A percentile compares a stretch with the other conserved stretches of the same genome.
Evolutionary conservation across 2,329 filamentous ascomycete genomes (phyloP).

Genomic region (Chaetomium strumarium): DNA sequence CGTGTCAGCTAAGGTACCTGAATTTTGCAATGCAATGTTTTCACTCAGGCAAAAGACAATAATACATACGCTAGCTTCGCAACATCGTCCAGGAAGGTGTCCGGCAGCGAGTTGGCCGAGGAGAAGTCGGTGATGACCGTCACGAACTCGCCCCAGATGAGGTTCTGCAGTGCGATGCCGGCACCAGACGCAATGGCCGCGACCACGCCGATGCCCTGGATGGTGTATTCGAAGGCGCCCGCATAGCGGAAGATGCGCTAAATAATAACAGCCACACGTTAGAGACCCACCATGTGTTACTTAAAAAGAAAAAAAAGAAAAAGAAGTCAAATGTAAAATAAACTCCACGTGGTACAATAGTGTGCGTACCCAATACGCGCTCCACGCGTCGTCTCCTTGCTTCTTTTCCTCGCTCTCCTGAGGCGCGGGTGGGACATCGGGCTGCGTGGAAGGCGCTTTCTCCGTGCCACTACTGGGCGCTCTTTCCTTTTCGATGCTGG

Average conservation of each 20-base stretch:
- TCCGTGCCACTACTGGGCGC: not conserved
- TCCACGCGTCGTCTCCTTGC: slow-evolving; percentile 3
- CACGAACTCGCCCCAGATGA: slow-evolving; percentile 47
- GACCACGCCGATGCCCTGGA: slow-evolving; percentile 17
- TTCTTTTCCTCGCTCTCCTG: slow-evolving; percentile 1
- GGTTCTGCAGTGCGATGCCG: slow-evolving; percentile 42
- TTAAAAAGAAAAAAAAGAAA: too few relatives aligned
- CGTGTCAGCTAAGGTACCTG: too few relatives aligned
- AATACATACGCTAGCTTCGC: slow-evolving; percentile 14
- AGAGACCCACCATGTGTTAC: too few relatives aligned
- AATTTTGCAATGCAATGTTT: not conserved
- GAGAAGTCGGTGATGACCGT: slow-evolving; percentile 40
- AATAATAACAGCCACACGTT: too few relatives aligned
- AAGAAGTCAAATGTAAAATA: too few relatives aligned
- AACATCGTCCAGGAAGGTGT: slow-evolving; percentile 32
- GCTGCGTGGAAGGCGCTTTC: not conserved
- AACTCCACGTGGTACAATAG: too few relatives aligned
- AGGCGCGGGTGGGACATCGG: not conserved
- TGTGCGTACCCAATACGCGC: slow-evolving; percentile 17
- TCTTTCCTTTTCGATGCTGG: not conserved
- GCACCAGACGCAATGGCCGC: slow-evolving; percentile 39
- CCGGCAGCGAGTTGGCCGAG: slow-evolving; percentile 28
- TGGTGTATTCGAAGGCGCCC: slow-evolving; percentile 11
- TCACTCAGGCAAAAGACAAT: not conserved
- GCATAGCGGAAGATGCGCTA: slow-evolving; percentile 22